These are phyloP conservation scores for Osmanthus fragrans DNA, from an alignment of 257 asterid species.

Conservation along the genomic window DNA sequence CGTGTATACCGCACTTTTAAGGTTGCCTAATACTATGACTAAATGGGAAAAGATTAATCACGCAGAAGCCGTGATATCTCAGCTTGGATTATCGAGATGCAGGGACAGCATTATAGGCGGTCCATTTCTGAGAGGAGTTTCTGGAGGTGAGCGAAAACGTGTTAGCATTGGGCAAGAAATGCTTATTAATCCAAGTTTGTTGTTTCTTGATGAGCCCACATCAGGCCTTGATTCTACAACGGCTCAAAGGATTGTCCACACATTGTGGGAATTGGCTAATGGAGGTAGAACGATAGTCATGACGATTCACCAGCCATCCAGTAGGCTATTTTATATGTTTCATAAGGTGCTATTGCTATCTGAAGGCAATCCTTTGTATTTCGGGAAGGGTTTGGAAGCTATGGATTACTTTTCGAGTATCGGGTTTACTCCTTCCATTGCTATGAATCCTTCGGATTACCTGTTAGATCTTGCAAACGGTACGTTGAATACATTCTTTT, in stretches of 20 bases:
- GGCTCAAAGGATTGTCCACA: constrained; percentile 61
- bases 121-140: constrained; percentile 46
- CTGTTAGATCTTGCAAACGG: constrained; percentile 49
- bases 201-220: constrained; percentile 72
- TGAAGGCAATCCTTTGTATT: constrained; percentile 37
- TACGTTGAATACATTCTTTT: constrained; percentile 13
- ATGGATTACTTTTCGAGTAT: constrained; percentile 33
- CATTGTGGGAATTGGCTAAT: constrained; percentile 49
- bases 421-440: constrained; percentile 29
- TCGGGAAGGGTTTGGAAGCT: constrained; percentile 30
- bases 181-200: constrained; percentile 64
- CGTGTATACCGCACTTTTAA: constrained; percentile 59
- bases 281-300: constrained; percentile 60
- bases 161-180: constrained; percentile 78
- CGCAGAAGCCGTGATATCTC: constrained; percentile 53
- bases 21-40: constrained; percentile 48
- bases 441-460: constrained; percentile 44
- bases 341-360: constrained; percentile 52
- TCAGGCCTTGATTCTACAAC: constrained; percentile 76
- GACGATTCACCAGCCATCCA: constrained; percentile 76
- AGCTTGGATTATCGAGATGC: constrained; percentile 55
- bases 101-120: constrained; percentile 57
- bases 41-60: constrained; percentile 38
- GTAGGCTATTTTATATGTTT: constrained; percentile 63
- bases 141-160: constrained; percentile 74